phyloP scores from a whole-genome alignment of 2,329 filamentous ascomycete species.

The Pseudocercospora cruenta region DNA sequence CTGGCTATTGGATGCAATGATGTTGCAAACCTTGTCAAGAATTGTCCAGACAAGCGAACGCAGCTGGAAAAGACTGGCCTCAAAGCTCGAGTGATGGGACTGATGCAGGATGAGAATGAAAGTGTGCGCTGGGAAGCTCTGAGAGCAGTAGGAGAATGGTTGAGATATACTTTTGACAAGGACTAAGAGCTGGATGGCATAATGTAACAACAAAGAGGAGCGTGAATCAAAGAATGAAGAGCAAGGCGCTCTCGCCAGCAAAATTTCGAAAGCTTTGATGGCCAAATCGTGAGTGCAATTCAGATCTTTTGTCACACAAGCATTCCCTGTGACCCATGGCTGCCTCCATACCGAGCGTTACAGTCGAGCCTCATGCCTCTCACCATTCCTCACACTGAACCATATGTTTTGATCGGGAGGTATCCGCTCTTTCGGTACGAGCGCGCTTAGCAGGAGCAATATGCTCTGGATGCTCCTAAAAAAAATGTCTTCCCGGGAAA shows the following conservation, averaged over 20 bases:
- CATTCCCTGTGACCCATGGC: too few species aligned
- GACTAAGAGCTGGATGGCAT: conserved; percentile 8
- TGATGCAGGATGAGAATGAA: conserved; percentile 89
- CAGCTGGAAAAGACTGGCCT: conserved; percentile 82
- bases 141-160: conserved; percentile 77
- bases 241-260: not conserved
- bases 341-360: too few species aligned
- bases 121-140: conserved; percentile 90
- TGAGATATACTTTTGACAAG: conserved; percentile 68
- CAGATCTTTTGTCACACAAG: not conserved
- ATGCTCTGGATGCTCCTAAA: too few species aligned
- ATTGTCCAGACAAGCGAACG: conserved; percentile 80
- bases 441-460: too few species aligned
- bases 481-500: too few species aligned
- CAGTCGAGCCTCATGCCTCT: too few species aligned
- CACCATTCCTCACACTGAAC: too few species aligned
- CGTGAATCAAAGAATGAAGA: not conserved
- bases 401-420: too few species aligned
- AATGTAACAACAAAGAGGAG: not conserved
- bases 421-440: too few species aligned
- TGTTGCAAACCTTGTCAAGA: conserved; percentile 83
- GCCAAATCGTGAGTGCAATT: not conserved
- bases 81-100: conserved; percentile 86
- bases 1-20: conserved; percentile 93
- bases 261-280: not conserved